These are phyloP conservation scores for Adansonia digitata DNA, from an alignment of 345 rosid genomes.

Conservation along the genomic window DNA sequence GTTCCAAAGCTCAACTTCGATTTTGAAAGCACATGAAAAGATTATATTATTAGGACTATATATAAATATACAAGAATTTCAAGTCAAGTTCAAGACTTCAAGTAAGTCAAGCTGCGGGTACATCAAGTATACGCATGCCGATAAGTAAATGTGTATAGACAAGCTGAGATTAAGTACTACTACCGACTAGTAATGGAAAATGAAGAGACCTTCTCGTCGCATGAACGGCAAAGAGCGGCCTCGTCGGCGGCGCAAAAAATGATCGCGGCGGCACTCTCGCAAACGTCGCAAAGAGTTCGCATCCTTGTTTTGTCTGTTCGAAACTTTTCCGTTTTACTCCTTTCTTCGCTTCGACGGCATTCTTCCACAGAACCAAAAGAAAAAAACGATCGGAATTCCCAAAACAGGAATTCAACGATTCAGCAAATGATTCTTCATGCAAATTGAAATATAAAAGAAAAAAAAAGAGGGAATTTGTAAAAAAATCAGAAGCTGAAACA, in stretches of 20 bases:
- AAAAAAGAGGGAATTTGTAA: not conserved
- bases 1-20: not conserved
- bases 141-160: not conserved
- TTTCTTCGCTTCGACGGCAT: conserved; percentile 2
- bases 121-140: not conserved
- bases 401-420: conserved; percentile 1
- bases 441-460: not conserved
- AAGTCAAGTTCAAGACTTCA: not conserved
- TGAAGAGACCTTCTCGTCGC: conserved; percentile 59
- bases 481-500: not conserved
- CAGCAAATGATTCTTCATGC: not conserved
- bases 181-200: not conserved
- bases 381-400: not conserved
- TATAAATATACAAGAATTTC: not conserved
- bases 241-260: conserved; percentile 88
- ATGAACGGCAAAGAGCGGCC: conserved; percentile 79
- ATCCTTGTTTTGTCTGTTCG: not conserved
- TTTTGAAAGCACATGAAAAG: not conserved
- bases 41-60: not conserved
- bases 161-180: not conserved
- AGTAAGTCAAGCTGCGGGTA: not conserved
- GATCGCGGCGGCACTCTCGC: conserved; percentile 65
- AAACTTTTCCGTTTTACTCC: not conserved
- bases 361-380: not conserved
- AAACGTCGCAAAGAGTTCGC: conserved; percentile 12